Conservation (phyloP, 768 basidiomycete species). For the Boletus huronensis region DNA sequence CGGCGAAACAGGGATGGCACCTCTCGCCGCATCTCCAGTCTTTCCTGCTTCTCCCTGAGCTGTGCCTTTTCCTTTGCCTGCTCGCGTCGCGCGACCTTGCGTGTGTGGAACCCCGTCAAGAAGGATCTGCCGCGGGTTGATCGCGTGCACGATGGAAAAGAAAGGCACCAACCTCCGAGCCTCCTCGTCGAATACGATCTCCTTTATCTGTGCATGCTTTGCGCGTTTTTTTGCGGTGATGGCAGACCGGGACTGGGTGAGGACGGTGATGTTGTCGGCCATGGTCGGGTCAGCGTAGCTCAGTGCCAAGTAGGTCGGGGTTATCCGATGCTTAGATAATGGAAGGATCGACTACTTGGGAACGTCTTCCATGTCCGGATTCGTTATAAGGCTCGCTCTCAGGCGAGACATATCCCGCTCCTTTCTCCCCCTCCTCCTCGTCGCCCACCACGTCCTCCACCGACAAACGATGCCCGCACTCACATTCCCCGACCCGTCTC, state of each 20-base stretch:
- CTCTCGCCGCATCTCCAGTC: slow-evolving; percentile 72
- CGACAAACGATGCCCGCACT: slow-evolving; percentile 30
- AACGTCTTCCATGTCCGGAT: slow-evolving; percentile 24
- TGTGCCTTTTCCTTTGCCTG: slow-evolving; percentile 69
- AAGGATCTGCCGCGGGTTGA: slow-evolving; percentile 58
- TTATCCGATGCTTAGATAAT: slow-evolving; percentile 27
- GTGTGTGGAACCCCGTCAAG: slow-evolving; percentile 90
- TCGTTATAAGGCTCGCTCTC: slow-evolving; percentile 35
- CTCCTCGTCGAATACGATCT: slow-evolving; percentile 83
- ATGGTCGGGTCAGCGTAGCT: slow-evolving; percentile 15
- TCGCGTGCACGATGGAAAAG: slow-evolving; percentile 18
- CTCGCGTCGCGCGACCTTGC: slow-evolving; percentile 82
- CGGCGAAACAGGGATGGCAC: slow-evolving; percentile 39
- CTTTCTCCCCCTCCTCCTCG: slow-evolving; percentile 12
- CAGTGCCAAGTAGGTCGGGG: slow-evolving; percentile 9
- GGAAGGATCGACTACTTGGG: slow-evolving; percentile 25
- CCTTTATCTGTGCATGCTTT: slow-evolving; percentile 65
- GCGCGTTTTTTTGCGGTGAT: slow-evolving; percentile 66
- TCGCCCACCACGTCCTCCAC: not conserved
- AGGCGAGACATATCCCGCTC: slow-evolving; percentile 31
- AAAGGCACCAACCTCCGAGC: slow-evolving; percentile 58
- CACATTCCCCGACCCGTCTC: slow-evolving; percentile 11
- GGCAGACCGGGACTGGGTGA: slow-evolving; percentile 62
- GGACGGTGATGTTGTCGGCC: slow-evolving; percentile 43
- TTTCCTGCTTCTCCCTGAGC: slow-evolving; percentile 73